Base-by-base conservation (phyloP, 2,329 filamentous ascomycete genomes). In the Ilyonectria destructans region DNA sequence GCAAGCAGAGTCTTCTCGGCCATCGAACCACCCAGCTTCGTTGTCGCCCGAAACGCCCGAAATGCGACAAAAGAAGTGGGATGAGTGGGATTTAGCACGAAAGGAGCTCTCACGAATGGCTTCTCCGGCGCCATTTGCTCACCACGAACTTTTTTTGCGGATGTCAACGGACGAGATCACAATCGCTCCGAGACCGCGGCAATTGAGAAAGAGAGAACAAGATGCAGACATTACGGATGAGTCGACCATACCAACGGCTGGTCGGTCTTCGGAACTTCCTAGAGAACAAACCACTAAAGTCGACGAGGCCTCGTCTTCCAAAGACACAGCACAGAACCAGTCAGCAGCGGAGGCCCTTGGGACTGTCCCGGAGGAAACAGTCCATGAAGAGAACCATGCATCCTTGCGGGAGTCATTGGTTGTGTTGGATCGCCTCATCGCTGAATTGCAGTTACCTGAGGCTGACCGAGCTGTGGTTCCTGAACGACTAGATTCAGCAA, bases 1-100 rank as follows among this genome's bases (percentile, higher is more conserved):
- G 40, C 33, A 58, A 40, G 43, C 65, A 13, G 48, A 65, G 8
- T 46, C 56, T 17, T 62, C 71, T 49, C 63, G 68, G 59, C 55
- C 67, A 46, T 67, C 56, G 31, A 31, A 67, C 3, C 40, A 54
- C 6, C 37, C 54, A 7, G 35, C 64, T 31, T 45, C 62, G 31
- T 26, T 40, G n/a, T 26, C 52, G 31, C 65, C 66, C 21, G 46
- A 51, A 5, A 19, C 55, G 7, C 37, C 68, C 8, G 55, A 70
- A 51, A 33, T 51, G 10, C 72, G 62, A 19, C 71, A 69, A 46
- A 67, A 52, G 51, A 73, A 46, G 60, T 76, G 74, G 74, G 70
- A 73, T 29, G 74, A 76, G 40, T 76, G 74, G 74, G 74, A 76
- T 54, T 51, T 63, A 31, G 70, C 74, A 40, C 66, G 74, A 61